Evolutionary conservation across 1,139 yeast species (phyloP), one percentile per base, ranked within the genome.

Genomic region (Zygosaccharomyces sapae): DNA sequence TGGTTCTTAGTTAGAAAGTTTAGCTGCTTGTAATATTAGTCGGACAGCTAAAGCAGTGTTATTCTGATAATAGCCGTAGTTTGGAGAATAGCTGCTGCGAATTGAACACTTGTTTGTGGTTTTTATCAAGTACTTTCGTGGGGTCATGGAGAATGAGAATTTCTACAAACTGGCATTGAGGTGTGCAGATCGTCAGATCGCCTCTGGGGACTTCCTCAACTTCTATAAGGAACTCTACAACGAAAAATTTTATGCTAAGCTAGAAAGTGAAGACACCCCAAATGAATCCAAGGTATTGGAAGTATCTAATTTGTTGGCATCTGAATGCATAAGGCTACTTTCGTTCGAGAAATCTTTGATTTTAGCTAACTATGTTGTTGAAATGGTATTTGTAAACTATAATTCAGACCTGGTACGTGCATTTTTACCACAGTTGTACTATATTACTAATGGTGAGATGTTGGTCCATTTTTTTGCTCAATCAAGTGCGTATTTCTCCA

Each of bases 191-290:
- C 54, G 60, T 42, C 59, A 58, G 10, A 49, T 64, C 16, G 45
- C 61, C 16, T 49, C 67, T 1, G 45, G 51, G 19, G 67, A 63
- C 29, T 65, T 63, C 43, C 44, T 59, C 7, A 62, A 59, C 35
- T 53, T 63, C 24, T 65, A 61, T 48, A 63, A 63, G 39, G 68
- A 63, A 45, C 58, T 63, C 42, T 60, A 58, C 42, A 65, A 61
- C 46, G 67, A 62, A 47, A 55, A 56, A 39, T 57, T 57, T 43
- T 54, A 57, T 3, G 29, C 52, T 5, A 51, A 45, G 10, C 34
- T 55, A 6, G 62, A 56, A 29, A 50, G 49, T 25, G 61, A 56
- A 4, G 57, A 55, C 18, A 53, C 51, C 16, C 47, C 52, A 16
- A 53, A 45, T 19, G 52, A 44, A 22, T 44, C 51, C 2, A 42